Evolutionary conservation across 2,329 filamentous ascomycete genomes (phyloP).

Genomic region (Dothideomycetes sp.): DNA sequence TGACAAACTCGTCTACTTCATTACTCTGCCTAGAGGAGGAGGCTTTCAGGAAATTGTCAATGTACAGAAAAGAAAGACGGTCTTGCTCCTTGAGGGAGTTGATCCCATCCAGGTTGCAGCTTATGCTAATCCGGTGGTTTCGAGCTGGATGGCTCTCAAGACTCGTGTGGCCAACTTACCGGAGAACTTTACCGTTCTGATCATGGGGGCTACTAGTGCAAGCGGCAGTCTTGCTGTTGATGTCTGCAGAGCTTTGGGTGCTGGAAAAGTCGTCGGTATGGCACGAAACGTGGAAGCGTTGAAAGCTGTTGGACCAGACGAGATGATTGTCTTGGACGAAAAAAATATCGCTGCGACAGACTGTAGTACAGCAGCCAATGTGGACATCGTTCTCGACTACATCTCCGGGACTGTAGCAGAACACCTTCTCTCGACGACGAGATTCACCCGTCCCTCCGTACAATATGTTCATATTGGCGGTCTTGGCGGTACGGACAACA

Average conservation of each 20-base stretch:
- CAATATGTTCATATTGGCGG: conserved; percentile 48
- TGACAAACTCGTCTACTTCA: conserved; percentile 44
- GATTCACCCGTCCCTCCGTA: conserved; percentile 31
- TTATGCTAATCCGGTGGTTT: conserved; percentile 47
- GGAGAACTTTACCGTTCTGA: conserved; percentile 39
- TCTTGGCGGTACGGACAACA: conserved; percentile 30
- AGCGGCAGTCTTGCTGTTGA: conserved; percentile 44
- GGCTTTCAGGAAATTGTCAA: conserved; percentile 43
- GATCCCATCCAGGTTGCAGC: conserved; percentile 45
- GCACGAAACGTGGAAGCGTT: conserved; percentile 40
- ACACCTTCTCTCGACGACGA: conserved; percentile 35
- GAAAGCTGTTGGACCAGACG: conserved; percentile 38
- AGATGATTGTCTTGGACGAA: conserved; percentile 36
- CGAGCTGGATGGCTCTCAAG: conserved; percentile 49
- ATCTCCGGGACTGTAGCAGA: conserved; percentile 42
- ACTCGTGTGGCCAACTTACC: conserved; percentile 34
- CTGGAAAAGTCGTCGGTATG: conserved; percentile 42
- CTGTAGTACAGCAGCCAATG: conserved; percentile 37
- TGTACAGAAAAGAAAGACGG: conserved; percentile 32
- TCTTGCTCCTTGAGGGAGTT: conserved; percentile 36
- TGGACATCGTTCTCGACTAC: conserved; percentile 50
- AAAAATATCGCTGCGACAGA: conserved; percentile 35
- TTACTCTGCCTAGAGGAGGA: conserved; percentile 32
- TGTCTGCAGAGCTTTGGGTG: conserved; percentile 41
- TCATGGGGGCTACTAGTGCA: conserved; percentile 46